A percentile compares a stretch with the other conserved stretches of the same genome.
Evolutionary conservation across 129 eudicot species (phyloP).

Genomic region (Dittrichia graveolens): DNA sequence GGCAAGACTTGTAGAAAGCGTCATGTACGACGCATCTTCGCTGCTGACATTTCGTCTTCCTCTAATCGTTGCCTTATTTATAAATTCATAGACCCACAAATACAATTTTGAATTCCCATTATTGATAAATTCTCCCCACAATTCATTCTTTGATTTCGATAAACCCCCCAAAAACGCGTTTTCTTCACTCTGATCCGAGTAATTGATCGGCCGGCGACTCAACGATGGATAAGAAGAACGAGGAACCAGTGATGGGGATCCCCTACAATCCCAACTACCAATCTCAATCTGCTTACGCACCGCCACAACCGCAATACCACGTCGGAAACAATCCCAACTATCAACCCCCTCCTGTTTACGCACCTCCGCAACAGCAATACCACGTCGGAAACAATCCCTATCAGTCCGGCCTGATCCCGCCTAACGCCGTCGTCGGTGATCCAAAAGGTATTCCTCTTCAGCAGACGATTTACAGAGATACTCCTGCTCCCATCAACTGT

Average conservation of each 20-base stretch:
- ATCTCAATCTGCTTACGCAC: slow-evolving; percentile 6
- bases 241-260: slow-evolving; percentile 71
- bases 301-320: slow-evolving; percentile 40
- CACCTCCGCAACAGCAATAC: slow-evolving; percentile 41
- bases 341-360: slow-evolving; percentile 31
- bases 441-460: slow-evolving; percentile 91
- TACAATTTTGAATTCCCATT: not conserved
- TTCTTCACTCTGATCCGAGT: slow-evolving; percentile 13
- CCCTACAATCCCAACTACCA: slow-evolving; percentile 60
- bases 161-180: slow-evolving; percentile 8
- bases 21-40: slow-evolving; percentile 24
- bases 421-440: slow-evolving; percentile 77
- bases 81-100: slow-evolving; percentile 5
- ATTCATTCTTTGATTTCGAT: not conserved
- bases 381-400: slow-evolving; percentile 55
- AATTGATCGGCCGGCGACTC: slow-evolving; percentile 5
- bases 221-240: slow-evolving; percentile 42
- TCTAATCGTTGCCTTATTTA: not conserved
- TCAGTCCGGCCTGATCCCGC: slow-evolving; percentile 62
- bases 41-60: slow-evolving; percentile 19
- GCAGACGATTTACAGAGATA: slow-evolving; percentile 84
- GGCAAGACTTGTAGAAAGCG: slow-evolving; percentile 19
- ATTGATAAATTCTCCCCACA: no score
- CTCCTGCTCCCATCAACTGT: slow-evolving; percentile 93
- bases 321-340: slow-evolving; percentile 51